Evolutionary conservation across 345 rosid genomes (phyloP).

Genomic region (Garcia nutans): DNA sequence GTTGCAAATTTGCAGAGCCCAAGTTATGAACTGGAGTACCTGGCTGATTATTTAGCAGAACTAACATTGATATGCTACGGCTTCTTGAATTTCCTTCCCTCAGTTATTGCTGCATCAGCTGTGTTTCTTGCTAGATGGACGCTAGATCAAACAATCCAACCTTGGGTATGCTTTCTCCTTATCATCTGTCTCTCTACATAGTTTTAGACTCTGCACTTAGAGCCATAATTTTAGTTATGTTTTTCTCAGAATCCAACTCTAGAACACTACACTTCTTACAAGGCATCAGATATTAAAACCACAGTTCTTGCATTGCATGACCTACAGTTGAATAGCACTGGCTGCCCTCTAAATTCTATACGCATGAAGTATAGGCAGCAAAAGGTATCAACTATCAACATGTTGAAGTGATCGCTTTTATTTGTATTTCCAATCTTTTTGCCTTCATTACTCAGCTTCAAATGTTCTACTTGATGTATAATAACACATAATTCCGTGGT

Average conservation of each 20-base stretch:
- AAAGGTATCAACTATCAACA: slow-evolving; percentile 43
- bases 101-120: slow-evolving; percentile 83
- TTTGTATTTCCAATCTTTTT: neutral
- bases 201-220: slow-evolving; percentile 10
- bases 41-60: slow-evolving; percentile 80
- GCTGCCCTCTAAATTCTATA: slow-evolving; percentile 65
- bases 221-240: slow-evolving; percentile 5
- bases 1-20: slow-evolving; percentile 54
- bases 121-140: slow-evolving; percentile 96
- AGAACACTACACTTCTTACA: slow-evolving; percentile 74
- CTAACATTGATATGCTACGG: slow-evolving; percentile 58
- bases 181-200: neutral
- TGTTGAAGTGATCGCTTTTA: neutral
- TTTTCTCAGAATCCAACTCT: slow-evolving; percentile 69
- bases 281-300: slow-evolving; percentile 54
- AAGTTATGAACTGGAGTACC: slow-evolving; percentile 66
- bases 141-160: slow-evolving; percentile 67
- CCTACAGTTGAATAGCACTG: slow-evolving; percentile 58
- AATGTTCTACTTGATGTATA: no score
- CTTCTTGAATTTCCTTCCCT: slow-evolving; percentile 73
- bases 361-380: slow-evolving; percentile 67
- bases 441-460: neutral
- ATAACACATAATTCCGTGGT: neutral
- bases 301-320: slow-evolving; percentile 60
- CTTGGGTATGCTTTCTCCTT: slow-evolving; percentile 65